Evolutionary conservation across 257 asterid species (phyloP).

Genomic region (Solanum etuberosum): DNA sequence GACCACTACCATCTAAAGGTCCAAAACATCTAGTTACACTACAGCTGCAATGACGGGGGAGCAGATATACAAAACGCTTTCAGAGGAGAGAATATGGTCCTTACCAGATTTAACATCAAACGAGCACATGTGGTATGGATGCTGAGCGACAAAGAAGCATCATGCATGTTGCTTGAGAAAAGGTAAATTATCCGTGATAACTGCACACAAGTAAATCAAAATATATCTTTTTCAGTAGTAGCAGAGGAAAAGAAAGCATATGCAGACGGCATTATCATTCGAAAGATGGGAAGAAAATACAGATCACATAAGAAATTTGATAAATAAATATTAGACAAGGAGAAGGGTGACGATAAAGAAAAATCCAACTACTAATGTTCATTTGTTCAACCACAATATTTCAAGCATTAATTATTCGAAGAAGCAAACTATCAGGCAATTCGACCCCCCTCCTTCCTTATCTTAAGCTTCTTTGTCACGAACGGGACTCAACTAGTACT

Average conservation of each 20-base stretch:
- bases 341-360: neutral
- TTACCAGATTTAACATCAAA: slow-evolving; percentile 96
- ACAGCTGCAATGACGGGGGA: neutral
- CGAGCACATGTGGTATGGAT: slow-evolving; percentile 99
- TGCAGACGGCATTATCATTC: neutral
- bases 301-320: neutral
- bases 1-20: neutral
- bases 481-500: neutral
- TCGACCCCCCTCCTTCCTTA: neutral
- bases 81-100: neutral
- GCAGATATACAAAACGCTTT: neutral
- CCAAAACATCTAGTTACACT: neutral
- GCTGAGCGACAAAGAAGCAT: slow-evolving; percentile 89
- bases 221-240: slow-evolving; percentile 2
- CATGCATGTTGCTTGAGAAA: slow-evolving; percentile 99
- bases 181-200: slow-evolving; percentile 90
- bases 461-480: neutral
- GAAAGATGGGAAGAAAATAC: neutral
- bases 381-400: neutral
- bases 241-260: neutral
- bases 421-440: neutral
- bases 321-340: neutral
- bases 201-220: slow-evolving; percentile 38
- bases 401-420: neutral
- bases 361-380: neutral